Conservation (phyloP, 257 asterid species). For the Fraxinus anomala region DNA sequence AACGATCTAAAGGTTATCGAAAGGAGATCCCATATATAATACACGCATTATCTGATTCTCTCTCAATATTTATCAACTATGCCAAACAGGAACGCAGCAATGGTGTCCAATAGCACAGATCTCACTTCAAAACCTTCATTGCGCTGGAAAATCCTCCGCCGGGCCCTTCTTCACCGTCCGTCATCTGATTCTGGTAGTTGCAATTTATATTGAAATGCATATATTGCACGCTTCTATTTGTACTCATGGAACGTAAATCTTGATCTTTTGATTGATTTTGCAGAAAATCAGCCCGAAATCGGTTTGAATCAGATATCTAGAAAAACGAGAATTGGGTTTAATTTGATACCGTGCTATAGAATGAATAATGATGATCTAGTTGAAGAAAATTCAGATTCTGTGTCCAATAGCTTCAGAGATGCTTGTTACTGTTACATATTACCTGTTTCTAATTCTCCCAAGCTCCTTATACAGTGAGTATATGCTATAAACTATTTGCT, state of each 20-base stretch:
- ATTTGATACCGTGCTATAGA: constrained; percentile 56
- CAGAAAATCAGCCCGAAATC: constrained; percentile 50
- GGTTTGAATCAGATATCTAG: constrained; percentile 61
- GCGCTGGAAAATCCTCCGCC: constrained; percentile 84
- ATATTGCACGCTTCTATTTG: neutral
- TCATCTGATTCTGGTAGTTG: constrained; percentile 42
- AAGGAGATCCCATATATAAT: no score
- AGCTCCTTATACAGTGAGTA: constrained; percentile 63
- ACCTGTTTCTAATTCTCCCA: constrained; percentile 59
- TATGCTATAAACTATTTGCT: neutral
- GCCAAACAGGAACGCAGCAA: constrained; percentile 11
- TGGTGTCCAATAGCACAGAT: constrained; percentile 32
- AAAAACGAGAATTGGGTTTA: constrained; percentile 64
- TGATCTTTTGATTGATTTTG: constrained; percentile 28
- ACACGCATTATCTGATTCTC: no score
- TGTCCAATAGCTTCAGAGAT: constrained; percentile 39
- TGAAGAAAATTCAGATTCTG: constrained; percentile 41
- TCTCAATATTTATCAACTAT: neutral
- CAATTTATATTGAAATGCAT: neutral
- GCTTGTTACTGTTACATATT: constrained; percentile 57
- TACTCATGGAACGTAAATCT: constrained; percentile 16
- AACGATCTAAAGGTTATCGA: no score
- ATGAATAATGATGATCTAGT: constrained; percentile 30
- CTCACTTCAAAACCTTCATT: constrained; percentile 45
- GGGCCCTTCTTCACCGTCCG: constrained; percentile 56